phyloP scores from a whole-genome alignment of 164 flowering plant genomes.

The Magnolia changhungtana region DNA sequence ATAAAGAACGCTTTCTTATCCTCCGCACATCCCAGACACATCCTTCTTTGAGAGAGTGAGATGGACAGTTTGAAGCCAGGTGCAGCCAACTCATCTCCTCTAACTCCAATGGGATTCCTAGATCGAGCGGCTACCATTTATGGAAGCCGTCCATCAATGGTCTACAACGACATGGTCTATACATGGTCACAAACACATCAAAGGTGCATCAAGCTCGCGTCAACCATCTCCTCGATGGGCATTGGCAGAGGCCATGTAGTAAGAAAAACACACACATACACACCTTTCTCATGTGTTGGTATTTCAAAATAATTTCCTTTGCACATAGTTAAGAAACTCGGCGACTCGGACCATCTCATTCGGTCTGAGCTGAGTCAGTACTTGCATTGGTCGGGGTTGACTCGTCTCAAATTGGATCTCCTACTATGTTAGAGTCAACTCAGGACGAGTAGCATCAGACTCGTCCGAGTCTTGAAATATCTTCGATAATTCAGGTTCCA shows the following conservation, averaged over 20 bases:
- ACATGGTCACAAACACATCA: conserved; percentile 43
- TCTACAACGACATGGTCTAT: conserved; percentile 32
- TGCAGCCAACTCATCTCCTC: neutral
- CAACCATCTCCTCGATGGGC: conserved; percentile 42
- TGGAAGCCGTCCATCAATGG: conserved; percentile 36
- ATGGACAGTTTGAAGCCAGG: neutral
- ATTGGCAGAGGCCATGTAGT: conserved; percentile 48
- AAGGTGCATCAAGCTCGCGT: conserved; percentile 45
- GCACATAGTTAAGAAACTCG: neutral
- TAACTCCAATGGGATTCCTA: conserved; percentile 24
- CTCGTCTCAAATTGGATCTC: too few species aligned
- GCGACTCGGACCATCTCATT: neutral
- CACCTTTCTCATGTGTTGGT: neutral
- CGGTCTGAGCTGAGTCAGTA: neutral
- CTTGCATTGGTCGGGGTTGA: neutral
- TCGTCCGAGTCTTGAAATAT: too few species aligned
- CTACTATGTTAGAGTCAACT: too few species aligned
- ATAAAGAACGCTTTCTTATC: too few species aligned
- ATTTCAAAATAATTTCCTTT: neutral
- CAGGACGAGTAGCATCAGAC: too few species aligned
- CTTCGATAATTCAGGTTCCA: too few species aligned
- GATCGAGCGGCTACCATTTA: conserved; percentile 48
- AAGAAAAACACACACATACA: conserved; percentile 7
- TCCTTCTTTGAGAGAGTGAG: too few species aligned
- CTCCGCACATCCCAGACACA: too few species aligned